Conservation (phyloP, 345 rosid species). For the Populus davidiana region DNA sequence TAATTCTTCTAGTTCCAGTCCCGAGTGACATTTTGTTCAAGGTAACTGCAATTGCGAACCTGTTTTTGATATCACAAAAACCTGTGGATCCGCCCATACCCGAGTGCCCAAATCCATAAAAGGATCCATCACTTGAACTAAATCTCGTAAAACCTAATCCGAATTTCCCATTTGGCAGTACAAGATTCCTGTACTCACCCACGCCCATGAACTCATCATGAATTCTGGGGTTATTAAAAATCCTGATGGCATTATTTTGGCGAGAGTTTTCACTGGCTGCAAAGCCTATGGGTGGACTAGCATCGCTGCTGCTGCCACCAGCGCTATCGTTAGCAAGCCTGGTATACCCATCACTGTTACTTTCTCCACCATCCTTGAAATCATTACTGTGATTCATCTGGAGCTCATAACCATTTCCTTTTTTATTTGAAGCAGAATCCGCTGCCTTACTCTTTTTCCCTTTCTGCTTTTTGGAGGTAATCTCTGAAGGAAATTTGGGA, state of each 20-base stretch:
- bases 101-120: slow-evolving; percentile 80
- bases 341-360: too few species aligned
- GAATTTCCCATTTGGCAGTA: slow-evolving; percentile 50
- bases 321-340: too few species aligned
- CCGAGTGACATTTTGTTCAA: slow-evolving; percentile 85
- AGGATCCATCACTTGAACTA: slow-evolving; percentile 46
- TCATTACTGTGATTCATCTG: too few species aligned
- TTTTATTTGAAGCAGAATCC: slow-evolving; percentile 25
- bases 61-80: slow-evolving; percentile 62
- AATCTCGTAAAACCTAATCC: slow-evolving; percentile 80
- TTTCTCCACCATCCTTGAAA: too few species aligned
- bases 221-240: too few species aligned
- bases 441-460: slow-evolving; percentile 30
- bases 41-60: slow-evolving; percentile 80
- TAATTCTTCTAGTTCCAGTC: slow-evolving; percentile 52
- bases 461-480: slow-evolving; percentile 37
- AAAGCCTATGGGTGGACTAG: too few species aligned
- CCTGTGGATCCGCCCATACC: slow-evolving; percentile 97
- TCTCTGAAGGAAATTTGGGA: slow-evolving; percentile 52
- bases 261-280: too few species aligned
- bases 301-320: too few species aligned
- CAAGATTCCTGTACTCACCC: slow-evolving; percentile 57
- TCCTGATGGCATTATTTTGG: too few species aligned
- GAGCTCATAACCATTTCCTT: slow-evolving; percentile 19
- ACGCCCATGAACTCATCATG: slow-evolving; percentile 64